phyloP scores from a whole-genome alignment of 2,329 filamentous ascomycete species.

The Fusarium albidum region DNA sequence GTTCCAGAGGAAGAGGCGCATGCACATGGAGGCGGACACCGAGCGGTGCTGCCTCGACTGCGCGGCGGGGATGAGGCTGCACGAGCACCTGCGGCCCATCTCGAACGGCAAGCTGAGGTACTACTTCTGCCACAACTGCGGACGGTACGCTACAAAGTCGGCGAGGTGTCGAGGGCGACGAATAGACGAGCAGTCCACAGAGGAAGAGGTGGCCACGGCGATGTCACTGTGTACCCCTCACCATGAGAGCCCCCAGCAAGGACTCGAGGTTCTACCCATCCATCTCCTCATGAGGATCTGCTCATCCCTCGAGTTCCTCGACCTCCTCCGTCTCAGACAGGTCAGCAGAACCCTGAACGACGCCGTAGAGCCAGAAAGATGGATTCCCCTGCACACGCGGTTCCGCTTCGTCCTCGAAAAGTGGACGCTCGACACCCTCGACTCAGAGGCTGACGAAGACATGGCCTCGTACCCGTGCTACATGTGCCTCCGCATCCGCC shows the following conservation, averaged over 20 bases:
- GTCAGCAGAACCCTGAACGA: slow-evolving; percentile 12
- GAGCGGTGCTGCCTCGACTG: slow-evolving; percentile 31
- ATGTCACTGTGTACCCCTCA: slow-evolving; percentile 5
- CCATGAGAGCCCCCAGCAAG: not conserved
- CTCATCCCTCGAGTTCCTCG: slow-evolving; percentile 10
- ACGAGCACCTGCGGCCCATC: slow-evolving; percentile 7
- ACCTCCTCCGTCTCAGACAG: slow-evolving; percentile 11
- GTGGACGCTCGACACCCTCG: slow-evolving; percentile 8
- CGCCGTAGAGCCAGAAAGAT: slow-evolving; percentile 14
- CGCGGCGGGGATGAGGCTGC: slow-evolving; percentile 3
- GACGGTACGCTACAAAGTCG: slow-evolving; percentile 22
- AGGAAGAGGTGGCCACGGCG: not conserved
- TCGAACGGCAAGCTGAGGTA: slow-evolving; percentile 20
- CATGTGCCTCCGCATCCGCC: slow-evolving; percentile 18
- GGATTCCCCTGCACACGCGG: slow-evolving; percentile 19
- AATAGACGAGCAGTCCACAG: not conserved
- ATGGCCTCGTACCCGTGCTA: slow-evolving; percentile 22
- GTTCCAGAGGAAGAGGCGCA: slow-evolving; percentile 1
- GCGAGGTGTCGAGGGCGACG: slow-evolving; percentile 14
- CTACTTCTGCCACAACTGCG: slow-evolving; percentile 35
- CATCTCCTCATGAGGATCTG: slow-evolving; percentile 21
- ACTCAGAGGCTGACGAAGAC: not conserved
- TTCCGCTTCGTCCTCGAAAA: slow-evolving; percentile 18
- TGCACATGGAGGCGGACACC: not conserved
- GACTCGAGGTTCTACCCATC: slow-evolving; percentile 16